Percentiles rank a stretch among this genome's conserved stretches.
Evolutionary conservation across 176 grass and related monocot species (phyloP).

Genomic region (Carex littledalei): DNA sequence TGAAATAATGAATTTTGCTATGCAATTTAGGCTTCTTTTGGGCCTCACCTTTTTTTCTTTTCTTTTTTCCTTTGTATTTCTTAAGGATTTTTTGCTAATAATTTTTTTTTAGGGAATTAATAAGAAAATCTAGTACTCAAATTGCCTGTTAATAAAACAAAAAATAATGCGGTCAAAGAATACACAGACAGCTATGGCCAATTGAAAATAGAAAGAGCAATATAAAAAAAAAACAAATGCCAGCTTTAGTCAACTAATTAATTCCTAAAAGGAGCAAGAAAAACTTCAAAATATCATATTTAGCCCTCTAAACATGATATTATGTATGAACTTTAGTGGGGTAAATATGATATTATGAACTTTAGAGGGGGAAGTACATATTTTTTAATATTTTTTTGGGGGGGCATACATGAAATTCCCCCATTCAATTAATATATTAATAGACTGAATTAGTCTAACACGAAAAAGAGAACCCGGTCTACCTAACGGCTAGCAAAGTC

Average conservation of each 20-base stretch:
- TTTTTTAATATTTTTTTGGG: too few relatives aligned
- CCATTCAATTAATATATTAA: too few relatives aligned
- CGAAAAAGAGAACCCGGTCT: neutral
- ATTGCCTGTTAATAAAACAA: neutral
- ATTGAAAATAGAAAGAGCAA: neutral
- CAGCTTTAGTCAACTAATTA: neutral
- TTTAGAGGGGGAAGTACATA: too few relatives aligned
- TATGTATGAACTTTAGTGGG: too few relatives aligned
- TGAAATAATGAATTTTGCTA: neutral
- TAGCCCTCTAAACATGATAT: too few relatives aligned
- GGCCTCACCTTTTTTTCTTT: neutral
- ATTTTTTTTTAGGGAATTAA: neutral
- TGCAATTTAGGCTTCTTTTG: neutral
- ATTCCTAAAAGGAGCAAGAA: neutral
- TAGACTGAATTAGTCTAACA: too few relatives aligned
- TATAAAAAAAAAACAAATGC: neutral
- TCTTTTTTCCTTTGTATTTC: neutral
- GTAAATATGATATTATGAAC: too few relatives aligned
- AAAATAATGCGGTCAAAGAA: neutral
- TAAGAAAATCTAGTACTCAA: neutral
- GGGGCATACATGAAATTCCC: too few relatives aligned
- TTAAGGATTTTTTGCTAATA: neutral
- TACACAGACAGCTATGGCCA: neutral
- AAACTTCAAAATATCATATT: too few relatives aligned
- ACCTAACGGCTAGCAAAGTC: neutral